These are phyloP conservation scores for Hypholoma sublateritium DNA, from an alignment of 768 basidiomycete genomes.

Conservation along the genomic window DNA sequence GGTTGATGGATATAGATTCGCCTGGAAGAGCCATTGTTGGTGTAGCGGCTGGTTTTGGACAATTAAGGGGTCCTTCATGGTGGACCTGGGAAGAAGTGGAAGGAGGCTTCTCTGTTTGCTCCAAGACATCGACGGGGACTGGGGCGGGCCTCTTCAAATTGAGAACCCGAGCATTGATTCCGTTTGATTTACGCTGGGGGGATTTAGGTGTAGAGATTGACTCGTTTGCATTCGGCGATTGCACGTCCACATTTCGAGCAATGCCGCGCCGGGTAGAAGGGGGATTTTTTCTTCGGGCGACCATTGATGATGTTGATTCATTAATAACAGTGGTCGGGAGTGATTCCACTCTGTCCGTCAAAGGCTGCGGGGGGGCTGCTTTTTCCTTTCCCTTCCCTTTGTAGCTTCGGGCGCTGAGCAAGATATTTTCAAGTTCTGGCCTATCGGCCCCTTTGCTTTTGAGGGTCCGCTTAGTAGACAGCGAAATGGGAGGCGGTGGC, in stretches of 20 bases:
- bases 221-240: background rate
- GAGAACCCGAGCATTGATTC: background rate
- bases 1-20: background rate
- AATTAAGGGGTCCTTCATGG: background rate
- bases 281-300: constrained; percentile 1
- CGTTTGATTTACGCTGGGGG: background rate
- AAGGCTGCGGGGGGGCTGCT: constrained; percentile 6
- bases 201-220: background rate
- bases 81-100: background rate
- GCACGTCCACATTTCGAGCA: too few relatives aligned
- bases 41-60: too few relatives aligned
- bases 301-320: background rate
- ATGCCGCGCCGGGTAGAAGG: background rate
- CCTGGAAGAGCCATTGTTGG: background rate
- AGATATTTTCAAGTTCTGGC: constrained; percentile 30
- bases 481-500: constrained; percentile 23
- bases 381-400: constrained; percentile 29
- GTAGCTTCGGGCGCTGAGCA: constrained; percentile 12
- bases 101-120: background rate
- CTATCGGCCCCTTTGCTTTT: constrained; percentile 24
- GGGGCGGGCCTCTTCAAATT: background rate
- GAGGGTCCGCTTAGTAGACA: constrained; percentile 20
- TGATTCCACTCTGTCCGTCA: background rate
- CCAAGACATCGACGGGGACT: background rate
- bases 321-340: constrained; percentile 2